Evolutionary conservation across 2,329 filamentous ascomycete genomes (phyloP).

Genomic region (Ramularia collo-cygni): DNA sequence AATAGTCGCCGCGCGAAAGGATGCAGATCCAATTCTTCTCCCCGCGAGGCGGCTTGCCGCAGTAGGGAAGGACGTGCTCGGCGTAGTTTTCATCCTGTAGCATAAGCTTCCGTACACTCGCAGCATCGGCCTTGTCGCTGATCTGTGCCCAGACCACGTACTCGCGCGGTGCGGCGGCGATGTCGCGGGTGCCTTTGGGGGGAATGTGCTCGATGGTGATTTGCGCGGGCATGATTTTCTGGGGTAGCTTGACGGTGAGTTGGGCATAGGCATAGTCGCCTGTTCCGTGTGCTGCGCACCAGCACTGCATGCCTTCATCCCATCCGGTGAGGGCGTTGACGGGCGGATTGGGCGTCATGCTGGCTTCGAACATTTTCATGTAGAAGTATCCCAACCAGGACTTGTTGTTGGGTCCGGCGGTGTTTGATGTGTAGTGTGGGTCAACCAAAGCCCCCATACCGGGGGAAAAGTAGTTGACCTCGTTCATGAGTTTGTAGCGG

Average conservation of each 20-base stretch:
- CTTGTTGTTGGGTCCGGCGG: slow-evolving; percentile 16
- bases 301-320: slow-evolving; percentile 79
- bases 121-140: slow-evolving; percentile 12
- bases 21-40: slow-evolving; percentile 34
- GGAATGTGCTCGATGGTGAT: slow-evolving; percentile 44
- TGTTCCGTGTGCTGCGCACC: slow-evolving; percentile 58
- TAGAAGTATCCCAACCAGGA: neutral
- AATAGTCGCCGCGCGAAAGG: slow-evolving; percentile 35
- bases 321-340: slow-evolving; percentile 57
- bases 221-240: slow-evolving; percentile 32
- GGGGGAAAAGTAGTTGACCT: slow-evolving; percentile 65
- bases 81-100: slow-evolving; percentile 11
- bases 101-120: slow-evolving; percentile 12
- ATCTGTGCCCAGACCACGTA: slow-evolving; percentile 42
- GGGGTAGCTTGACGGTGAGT: slow-evolving; percentile 50
- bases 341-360: slow-evolving; percentile 7
- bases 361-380: neutral
- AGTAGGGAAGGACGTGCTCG: slow-evolving; percentile 1
- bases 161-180: slow-evolving; percentile 35
- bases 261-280: slow-evolving; percentile 50
- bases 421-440: slow-evolving; percentile 52
- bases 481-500: slow-evolving; percentile 24
- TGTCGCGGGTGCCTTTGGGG: slow-evolving; percentile 33
- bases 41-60: slow-evolving; percentile 14
- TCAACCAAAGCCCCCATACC: slow-evolving; percentile 63